Evolutionary conservation across 139 green algal species (phyloP), one percentile per base, ranked within the genome.

Genomic region (Chlorella sorokiniana): DNA sequence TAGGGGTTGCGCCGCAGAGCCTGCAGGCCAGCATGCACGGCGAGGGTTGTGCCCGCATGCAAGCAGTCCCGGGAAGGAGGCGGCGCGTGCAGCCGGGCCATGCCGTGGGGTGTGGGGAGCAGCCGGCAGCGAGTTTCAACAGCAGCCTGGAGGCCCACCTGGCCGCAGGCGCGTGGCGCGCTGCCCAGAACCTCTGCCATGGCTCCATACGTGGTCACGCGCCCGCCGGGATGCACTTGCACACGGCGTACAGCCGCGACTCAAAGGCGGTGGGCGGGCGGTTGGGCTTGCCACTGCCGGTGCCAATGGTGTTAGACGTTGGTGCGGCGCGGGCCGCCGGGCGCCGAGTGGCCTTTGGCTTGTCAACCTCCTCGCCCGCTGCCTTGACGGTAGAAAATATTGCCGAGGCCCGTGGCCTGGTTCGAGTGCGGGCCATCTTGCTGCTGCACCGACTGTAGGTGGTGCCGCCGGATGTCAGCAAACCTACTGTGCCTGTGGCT

Each of bases 1-100:
- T 87, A 95, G 0, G 93, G 93, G 78, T 97, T 97, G 22, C 88
- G 84, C 3, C 86, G 76, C 67, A 97, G 84, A 0, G 90, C 93
- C 89, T 95, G 91, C 52, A 35, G 33, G 31, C 20, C 4, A 25
- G 22, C 37, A 37, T 22, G 29, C 11, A 1, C 2, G 1, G 67
- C 6, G 37, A 20, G 45, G 70, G 7, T 33, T n/a, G 45, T 44
- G n/a, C 3, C 20, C 22, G 38, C 23, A 20, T 40, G 38, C 10
- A 20, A 59, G 42, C 16, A n/a, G n/a, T n/a, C n/a, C n/a, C n/a
- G n/a, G n/a, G n/a, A n/a, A n/a, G n/a, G n/a, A n/a, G n/a, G n/a
- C n/a, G n/a, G n/a, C n/a, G n/a, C n/a, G n/a, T n/a, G n/a, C n/a
- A n/a, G n/a, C n/a, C n/a, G n/a, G n/a, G n/a, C n/a, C n/a, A n/a